These are phyloP conservation scores for Hibiscus tridactylites DNA, from an alignment of 345 rosid genomes.

Conservation along the genomic window DNA sequence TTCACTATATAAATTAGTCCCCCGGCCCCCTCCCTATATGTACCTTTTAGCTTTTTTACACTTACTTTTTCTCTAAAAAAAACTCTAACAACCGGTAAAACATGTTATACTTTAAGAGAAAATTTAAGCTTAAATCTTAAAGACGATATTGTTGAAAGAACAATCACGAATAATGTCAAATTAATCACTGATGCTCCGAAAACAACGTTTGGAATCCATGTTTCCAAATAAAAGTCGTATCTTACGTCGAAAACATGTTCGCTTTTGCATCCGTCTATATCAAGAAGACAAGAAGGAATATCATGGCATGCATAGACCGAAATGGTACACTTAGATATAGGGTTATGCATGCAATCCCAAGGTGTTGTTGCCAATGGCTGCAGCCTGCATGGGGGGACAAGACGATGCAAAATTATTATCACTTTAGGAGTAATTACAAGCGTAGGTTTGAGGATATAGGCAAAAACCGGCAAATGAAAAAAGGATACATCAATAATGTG, in stretches of 20 bases:
- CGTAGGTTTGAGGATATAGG: background rate
- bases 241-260: background rate
- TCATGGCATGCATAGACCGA: no score
- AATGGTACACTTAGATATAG: no score
- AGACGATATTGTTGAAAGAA: no score
- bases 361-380: background rate
- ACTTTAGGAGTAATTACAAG: background rate
- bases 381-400: background rate
- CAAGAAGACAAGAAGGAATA: no score
- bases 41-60: background rate
- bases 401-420: background rate
- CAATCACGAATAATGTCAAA: no score
- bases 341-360: conserved; percentile 2
- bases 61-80: background rate
- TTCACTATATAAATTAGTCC: background rate
- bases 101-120: no score
- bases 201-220: background rate
- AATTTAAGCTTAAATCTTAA: no score
- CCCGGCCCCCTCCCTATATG: background rate
- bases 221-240: background rate
- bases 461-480: background rate
- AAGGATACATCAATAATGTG: background rate
- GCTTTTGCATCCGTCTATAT: no score
- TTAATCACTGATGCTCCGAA: background rate
- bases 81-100: no score